phyloP scores from a whole-genome alignment of 768 basidiomycete species.

The Mycena leptocephala region DNA sequence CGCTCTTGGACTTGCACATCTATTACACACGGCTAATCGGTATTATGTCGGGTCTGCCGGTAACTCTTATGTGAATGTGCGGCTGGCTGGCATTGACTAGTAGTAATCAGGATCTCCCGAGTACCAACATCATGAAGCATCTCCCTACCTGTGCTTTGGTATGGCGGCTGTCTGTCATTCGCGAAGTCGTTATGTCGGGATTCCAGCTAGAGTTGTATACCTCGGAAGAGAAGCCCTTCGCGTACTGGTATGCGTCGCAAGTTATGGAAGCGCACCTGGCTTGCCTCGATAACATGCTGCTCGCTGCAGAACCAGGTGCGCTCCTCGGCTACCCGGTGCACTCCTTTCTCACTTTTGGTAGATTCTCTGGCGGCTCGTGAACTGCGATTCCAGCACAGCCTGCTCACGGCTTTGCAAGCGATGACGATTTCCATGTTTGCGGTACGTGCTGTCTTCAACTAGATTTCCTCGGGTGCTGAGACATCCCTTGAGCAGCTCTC shows the following conservation, averaged over 20 bases:
- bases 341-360: slow-evolving; percentile 36
- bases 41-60: slow-evolving; percentile 37
- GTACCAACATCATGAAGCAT: slow-evolving; percentile 54
- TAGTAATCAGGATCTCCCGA: slow-evolving; percentile 46
- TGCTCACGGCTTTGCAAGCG: slow-evolving; percentile 72
- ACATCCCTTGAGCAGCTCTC: slow-evolving; percentile 58
- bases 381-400: slow-evolving; percentile 64
- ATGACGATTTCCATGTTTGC: slow-evolving; percentile 70
- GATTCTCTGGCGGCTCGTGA: slow-evolving; percentile 62
- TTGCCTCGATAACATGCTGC: slow-evolving; percentile 66
- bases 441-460: slow-evolving; percentile 52
- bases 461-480: neutral
- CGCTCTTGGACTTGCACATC: slow-evolving; percentile 76
- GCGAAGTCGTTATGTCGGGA: slow-evolving; percentile 82
- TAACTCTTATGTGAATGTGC: neutral
- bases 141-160: slow-evolving; percentile 66
- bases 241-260: slow-evolving; percentile 81
- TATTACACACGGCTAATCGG: slow-evolving; percentile 66
- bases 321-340: neutral
- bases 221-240: slow-evolving; percentile 77
- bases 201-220: slow-evolving; percentile 85
- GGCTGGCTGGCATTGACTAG: neutral
- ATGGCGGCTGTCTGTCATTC: slow-evolving; percentile 74
- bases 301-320: slow-evolving; percentile 58
- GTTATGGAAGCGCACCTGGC: slow-evolving; percentile 72